Percentiles rank a stretch among this genome's conserved stretches.
phyloP scores from a whole-genome alignment of 2,329 filamentous ascomycete genomes.

The Phyllosticta citriasiana region DNA sequence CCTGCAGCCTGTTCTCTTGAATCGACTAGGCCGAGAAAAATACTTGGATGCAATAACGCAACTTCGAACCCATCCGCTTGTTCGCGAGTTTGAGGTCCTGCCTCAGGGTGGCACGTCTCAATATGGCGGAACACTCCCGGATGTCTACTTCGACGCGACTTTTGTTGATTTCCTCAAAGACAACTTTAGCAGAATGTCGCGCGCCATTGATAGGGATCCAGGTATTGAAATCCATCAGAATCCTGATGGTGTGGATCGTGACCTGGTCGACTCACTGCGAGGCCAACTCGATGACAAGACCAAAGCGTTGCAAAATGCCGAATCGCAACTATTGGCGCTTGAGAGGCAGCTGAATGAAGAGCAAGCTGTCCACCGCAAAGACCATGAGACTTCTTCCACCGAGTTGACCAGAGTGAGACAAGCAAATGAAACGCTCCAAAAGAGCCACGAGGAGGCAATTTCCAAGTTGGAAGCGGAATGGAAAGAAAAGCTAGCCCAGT shows the following conservation, averaged over 20 bases:
- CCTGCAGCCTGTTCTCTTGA: constrained; percentile 66
- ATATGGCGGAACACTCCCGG: constrained; percentile 48
- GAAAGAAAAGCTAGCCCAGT: constrained; percentile 23
- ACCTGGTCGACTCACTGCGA: constrained; percentile 78
- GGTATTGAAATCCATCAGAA: constrained; percentile 69
- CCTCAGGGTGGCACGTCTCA: constrained; percentile 47
- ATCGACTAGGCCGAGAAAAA: constrained; percentile 71
- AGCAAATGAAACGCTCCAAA: constrained; percentile 61
- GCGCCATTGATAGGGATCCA: constrained; percentile 84
- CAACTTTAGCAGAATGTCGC: constrained; percentile 76
- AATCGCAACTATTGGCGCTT: constrained; percentile 44
- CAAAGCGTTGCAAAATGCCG: constrained; percentile 46
- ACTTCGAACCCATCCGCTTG: constrained; percentile 63
- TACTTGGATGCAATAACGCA: constrained; percentile 75
- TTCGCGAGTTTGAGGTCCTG: constrained; percentile 84
- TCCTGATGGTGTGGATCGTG: constrained; percentile 84
- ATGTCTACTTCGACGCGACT: constrained; percentile 73
- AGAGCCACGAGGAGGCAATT: constrained; percentile 58
- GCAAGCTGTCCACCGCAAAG: constrained; percentile 59
- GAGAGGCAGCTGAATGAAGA: constrained; percentile 58
- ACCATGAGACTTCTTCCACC: constrained; percentile 41
- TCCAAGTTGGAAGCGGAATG: constrained; percentile 37
- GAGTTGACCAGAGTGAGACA: constrained; percentile 47
- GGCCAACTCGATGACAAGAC: constrained; percentile 67
- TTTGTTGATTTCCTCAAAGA: constrained; percentile 96